Percentiles rank a stretch among this genome's conserved stretches.
Conservation (phyloP, 768 basidiomycete species). For the Lactarius hatsudake region DNA sequence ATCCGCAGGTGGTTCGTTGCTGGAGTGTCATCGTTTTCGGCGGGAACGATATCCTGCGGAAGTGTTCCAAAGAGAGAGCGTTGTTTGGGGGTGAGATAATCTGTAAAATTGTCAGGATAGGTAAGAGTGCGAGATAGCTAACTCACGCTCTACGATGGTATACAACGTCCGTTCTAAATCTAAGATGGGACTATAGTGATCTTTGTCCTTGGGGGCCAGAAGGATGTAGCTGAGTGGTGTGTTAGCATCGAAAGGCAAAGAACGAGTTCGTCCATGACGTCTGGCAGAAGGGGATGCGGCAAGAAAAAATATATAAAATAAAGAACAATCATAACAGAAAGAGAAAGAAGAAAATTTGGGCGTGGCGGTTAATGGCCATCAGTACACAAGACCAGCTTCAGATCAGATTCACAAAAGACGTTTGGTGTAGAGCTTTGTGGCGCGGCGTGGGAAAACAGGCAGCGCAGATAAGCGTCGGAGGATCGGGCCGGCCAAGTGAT, state of each 20-base stretch:
- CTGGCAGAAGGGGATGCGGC: not conserved
- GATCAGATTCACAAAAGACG: not conserved
- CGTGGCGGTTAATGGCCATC: not conserved
- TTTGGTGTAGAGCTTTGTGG: not conserved
- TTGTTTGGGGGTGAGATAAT: slow-evolving; percentile 65
- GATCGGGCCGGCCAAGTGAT: slow-evolving; percentile 10
- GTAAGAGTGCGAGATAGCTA: not conserved
- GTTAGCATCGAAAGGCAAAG: not conserved
- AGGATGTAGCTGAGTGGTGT: slow-evolving; percentile 58
- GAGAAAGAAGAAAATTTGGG: not conserved
- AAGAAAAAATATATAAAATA: not conserved
- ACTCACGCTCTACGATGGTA: slow-evolving; percentile 62
- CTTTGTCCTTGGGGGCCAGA: slow-evolving; percentile 77
- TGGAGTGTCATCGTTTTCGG: slow-evolving; percentile 25
- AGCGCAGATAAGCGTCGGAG: not conserved
- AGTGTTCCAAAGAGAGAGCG: slow-evolving; percentile 65
- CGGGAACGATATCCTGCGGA: slow-evolving; percentile 41
- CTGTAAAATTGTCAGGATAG: slow-evolving; percentile 35
- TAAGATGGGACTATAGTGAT: slow-evolving; percentile 84
- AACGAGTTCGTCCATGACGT: slow-evolving; percentile 11
- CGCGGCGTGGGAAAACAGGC: not conserved
- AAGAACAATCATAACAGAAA: not conserved
- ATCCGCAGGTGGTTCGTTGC: slow-evolving; percentile 45
- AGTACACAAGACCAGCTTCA: too few species aligned
- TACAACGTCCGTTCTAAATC: slow-evolving; percentile 70